Conservation (phyloP, 208 protist genomes). For the Trypanosoma vivax region DNA sequence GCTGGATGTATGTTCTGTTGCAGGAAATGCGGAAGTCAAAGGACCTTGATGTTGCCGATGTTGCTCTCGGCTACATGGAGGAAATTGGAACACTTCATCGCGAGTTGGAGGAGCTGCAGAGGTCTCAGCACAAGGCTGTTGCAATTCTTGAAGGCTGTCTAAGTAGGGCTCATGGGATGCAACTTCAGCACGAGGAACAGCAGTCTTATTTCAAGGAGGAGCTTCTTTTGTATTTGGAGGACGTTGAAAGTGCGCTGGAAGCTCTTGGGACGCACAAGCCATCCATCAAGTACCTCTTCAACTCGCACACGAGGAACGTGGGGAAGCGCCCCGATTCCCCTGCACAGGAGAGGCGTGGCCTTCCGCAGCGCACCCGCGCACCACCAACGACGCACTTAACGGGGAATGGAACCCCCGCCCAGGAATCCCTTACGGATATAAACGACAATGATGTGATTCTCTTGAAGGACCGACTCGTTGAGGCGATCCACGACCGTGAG, state of each 20-base stretch:
- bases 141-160: constrained; percentile 9
- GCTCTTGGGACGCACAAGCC: not conserved
- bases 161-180: not conserved
- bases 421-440: too few species aligned
- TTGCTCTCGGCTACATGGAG: not conserved
- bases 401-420: too few species aligned
- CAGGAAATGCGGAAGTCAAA: constrained; percentile 7
- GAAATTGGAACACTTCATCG: not conserved
- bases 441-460: constrained; percentile 10
- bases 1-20: constrained; percentile 5
- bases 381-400: too few species aligned
- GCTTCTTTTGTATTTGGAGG: not conserved
- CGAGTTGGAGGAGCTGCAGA: constrained; percentile 1
- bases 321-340: too few species aligned
- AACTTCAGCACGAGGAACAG: not conserved
- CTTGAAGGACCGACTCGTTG: constrained; percentile 15
- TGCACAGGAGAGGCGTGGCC: too few species aligned
- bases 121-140: constrained; percentile 3
- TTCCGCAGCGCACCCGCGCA: too few species aligned
- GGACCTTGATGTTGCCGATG: constrained; percentile 1
- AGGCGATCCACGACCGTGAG: constrained; percentile 14
- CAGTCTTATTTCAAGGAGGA: not conserved
- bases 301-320: too few species aligned
- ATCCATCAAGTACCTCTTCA: not conserved
- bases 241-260: not conserved